Conservation (phyloP, 768 basidiomycete species). For the Collybia sp. region DNA sequence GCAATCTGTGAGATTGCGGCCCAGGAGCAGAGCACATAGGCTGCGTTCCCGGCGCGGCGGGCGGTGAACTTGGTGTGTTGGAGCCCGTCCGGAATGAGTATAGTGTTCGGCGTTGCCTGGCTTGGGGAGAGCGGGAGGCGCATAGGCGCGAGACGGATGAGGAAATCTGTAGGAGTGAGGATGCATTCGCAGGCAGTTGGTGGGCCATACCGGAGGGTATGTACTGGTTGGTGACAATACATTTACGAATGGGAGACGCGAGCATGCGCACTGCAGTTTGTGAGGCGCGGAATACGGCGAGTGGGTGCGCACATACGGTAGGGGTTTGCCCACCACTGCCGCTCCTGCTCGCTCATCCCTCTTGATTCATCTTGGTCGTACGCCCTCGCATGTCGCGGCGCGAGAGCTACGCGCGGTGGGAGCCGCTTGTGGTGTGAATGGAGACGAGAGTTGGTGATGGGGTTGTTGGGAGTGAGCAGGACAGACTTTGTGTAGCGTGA, state of each 20-base stretch:
- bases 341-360: conserved; percentile 60
- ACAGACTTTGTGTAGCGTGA: conserved; percentile 50
- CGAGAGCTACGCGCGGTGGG: conserved; percentile 41
- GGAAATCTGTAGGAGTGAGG: conserved; percentile 43
- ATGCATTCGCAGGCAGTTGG: background rate
- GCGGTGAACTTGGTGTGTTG: conserved; percentile 58
- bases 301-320: conserved; percentile 49
- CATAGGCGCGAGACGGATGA: conserved; percentile 54
- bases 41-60: conserved; percentile 38
- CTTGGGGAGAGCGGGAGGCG: conserved; percentile 25
- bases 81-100: conserved; percentile 50
- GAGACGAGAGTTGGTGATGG: conserved; percentile 42
- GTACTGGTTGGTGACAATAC: conserved; percentile 41
- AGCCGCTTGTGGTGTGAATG: conserved; percentile 55
- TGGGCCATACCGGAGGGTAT: conserved; percentile 51
- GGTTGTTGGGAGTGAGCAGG: conserved; percentile 51
- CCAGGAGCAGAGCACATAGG: conserved; percentile 62
- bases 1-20: conserved; percentile 34
- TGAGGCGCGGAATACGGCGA: conserved; percentile 2
- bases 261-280: conserved; percentile 62
- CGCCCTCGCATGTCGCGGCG: conserved; percentile 14
- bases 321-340: conserved; percentile 68
- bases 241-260: conserved; percentile 56
- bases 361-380: conserved; percentile 34
- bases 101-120: conserved; percentile 9